These are phyloP conservation scores for Claviceps spartinae DNA, from an alignment of 2,329 filamentous ascomycete genomes.

Conservation along the genomic window DNA sequence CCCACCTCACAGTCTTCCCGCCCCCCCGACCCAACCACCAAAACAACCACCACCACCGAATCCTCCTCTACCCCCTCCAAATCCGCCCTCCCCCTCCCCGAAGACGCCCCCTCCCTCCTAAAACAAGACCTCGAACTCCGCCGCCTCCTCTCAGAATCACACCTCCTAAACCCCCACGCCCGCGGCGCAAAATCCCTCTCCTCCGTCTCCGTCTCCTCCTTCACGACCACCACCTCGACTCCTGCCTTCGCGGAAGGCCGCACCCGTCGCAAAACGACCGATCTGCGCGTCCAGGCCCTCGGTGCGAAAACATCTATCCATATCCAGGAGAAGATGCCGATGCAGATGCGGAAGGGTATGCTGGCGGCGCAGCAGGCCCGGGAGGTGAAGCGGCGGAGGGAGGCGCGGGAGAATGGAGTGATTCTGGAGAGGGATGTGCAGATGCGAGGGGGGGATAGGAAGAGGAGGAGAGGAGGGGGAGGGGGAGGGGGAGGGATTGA, in stretches of 20 bases:
- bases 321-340: slow-evolving; percentile 76
- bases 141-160: slow-evolving; percentile 79
- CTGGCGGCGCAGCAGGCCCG: slow-evolving; percentile 46
- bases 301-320: slow-evolving; percentile 66
- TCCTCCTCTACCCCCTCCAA: slow-evolving; percentile 14
- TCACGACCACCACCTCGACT: too few relatives aligned
- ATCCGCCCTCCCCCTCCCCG: slow-evolving; percentile 28
- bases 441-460: slow-evolving; percentile 18
- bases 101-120: slow-evolving; percentile 55
- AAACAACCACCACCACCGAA: neutral
- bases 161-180: slow-evolving; percentile 51
- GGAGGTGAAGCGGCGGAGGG: slow-evolving; percentile 58
- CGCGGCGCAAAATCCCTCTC: slow-evolving; percentile 27
- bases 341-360: slow-evolving; percentile 78
- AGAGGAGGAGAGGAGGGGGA: slow-evolving; percentile 28
- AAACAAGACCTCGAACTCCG: slow-evolving; percentile 90
- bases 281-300: slow-evolving; percentile 69
- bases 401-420: slow-evolving; percentile 83
- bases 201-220: slow-evolving; percentile 21
- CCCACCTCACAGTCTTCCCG: slow-evolving; percentile 29
- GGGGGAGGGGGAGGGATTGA: slow-evolving; percentile 54
- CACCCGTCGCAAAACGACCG: slow-evolving; percentile 67
- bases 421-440: slow-evolving; percentile 52
- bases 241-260: slow-evolving; percentile 42
- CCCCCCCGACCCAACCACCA: slow-evolving; percentile 24